These are phyloP conservation scores for Serendipita sp. DNA, from an alignment of 1,284 basidiomycete species.

Conservation along the genomic window DNA sequence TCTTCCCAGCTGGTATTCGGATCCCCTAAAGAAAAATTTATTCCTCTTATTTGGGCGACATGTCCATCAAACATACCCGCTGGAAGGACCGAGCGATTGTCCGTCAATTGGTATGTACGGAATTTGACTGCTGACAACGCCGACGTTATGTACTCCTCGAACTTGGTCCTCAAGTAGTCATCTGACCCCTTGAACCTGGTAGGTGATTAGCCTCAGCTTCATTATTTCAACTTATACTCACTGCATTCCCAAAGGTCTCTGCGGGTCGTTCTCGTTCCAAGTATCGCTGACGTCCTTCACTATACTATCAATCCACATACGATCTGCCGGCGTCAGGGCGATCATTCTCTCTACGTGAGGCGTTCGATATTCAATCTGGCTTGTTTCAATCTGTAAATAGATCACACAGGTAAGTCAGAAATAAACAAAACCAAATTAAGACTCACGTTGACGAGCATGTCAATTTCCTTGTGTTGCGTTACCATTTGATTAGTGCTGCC, in stretches of 20 bases:
- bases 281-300: slow-evolving; percentile 70
- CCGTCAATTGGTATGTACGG: slow-evolving; percentile 43
- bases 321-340: slow-evolving; percentile 77
- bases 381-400: slow-evolving; percentile 58
- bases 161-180: slow-evolving; percentile 81
- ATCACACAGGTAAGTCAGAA: not conserved
- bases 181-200: slow-evolving; percentile 78
- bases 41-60: no score
- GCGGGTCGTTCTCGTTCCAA: slow-evolving; percentile 54
- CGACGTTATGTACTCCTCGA: slow-evolving; percentile 73
- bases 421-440: not conserved
- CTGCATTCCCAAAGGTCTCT: slow-evolving; percentile 44
- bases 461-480: slow-evolving; percentile 83
- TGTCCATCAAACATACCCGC: not conserved
- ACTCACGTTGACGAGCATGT: slow-evolving; percentile 79
- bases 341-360: slow-evolving; percentile 64
- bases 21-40: not conserved
- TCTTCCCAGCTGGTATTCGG: slow-evolving; percentile 27
- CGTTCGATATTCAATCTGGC: slow-evolving; percentile 73
- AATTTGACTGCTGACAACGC: slow-evolving; percentile 77
- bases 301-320: slow-evolving; percentile 85
- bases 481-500: slow-evolving; percentile 95
- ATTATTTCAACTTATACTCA: slow-evolving; percentile 24
- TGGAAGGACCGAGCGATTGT: not conserved
- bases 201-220: not conserved